Percentiles rank a stretch among this genome's conserved stretches.
phyloP scores from a whole-genome alignment of 176 grass and related monocot species.

The Hyparrhenia diplandra region DNA sequence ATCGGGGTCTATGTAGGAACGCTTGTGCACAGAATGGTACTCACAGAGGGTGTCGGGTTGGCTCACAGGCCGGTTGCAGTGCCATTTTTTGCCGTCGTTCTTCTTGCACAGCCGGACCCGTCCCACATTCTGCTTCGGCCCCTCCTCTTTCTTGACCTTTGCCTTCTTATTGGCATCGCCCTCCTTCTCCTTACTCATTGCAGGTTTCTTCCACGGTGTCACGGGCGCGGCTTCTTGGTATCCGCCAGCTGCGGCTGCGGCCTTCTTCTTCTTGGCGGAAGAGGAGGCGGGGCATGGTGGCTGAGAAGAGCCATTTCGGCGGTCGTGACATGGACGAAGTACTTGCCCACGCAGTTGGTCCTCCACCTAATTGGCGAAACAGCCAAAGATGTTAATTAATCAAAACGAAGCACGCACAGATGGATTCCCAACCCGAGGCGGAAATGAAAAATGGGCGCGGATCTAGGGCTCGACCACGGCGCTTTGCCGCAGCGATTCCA shows the following conservation, averaged over 20 bases:
- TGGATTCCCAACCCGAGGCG: not conserved
- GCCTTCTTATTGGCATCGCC: not conserved
- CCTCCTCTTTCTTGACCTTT: slow-evolving; percentile 25
- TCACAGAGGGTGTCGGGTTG: slow-evolving; percentile 32
- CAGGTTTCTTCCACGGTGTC: not conserved
- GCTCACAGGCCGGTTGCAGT: slow-evolving; percentile 26
- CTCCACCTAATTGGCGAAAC: slow-evolving; percentile 27
- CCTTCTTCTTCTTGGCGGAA: not conserved
- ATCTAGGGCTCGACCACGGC: slow-evolving; percentile 37
- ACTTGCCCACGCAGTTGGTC: slow-evolving; percentile 15
- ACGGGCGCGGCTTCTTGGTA: not conserved
- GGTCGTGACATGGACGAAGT: not conserved
- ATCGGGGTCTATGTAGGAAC: not conserved
- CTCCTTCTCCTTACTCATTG: not conserved
- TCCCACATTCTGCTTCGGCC: fast-evolving
- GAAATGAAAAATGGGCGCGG: not conserved
- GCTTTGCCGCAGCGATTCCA: slow-evolving; percentile 28
- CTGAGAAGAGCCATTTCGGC: slow-evolving; percentile 26
- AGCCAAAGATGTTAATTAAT: not conserved
- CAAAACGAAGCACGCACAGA: not conserved
- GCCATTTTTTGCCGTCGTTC: slow-evolving; percentile 41
- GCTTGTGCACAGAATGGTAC: slow-evolving; percentile 31
- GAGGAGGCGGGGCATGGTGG: not conserved
- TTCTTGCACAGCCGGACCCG: slow-evolving; percentile 32
- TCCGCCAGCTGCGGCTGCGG: not conserved